Base-by-base conservation (phyloP, 2,329 filamentous ascomycete species). In the Fusarium hainanense region DNA sequence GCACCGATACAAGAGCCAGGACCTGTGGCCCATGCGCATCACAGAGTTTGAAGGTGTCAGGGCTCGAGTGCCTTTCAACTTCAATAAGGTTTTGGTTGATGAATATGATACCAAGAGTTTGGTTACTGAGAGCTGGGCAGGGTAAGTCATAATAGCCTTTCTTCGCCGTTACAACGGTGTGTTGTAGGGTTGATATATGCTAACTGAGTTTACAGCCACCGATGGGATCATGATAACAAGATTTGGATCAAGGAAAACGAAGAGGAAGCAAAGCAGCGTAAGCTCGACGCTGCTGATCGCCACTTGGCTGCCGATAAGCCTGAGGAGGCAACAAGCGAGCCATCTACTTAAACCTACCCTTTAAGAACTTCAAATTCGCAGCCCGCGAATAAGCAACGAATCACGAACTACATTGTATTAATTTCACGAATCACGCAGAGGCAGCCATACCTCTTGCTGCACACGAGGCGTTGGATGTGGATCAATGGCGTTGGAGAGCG, bases 21-120 rank as follows among this genome's bases (percentile, higher is more conserved):
- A 96, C 72, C 82, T 96, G 14, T 96, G 90, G 80, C 93, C 93
- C 6, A 83, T 96, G 84, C 86, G 92, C 18, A 84, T 89, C 75
- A 92, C 89, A 27, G 85, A 87, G 67, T 96, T 93, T 72, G 93
- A 96, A 80, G 92, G 91, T 21, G 89, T 92, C 3, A 81, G 85
- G 14, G 91, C 91, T 25, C 85, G 85, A 69, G 86, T 96, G 25
- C 93, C 93, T 6, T 91, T 88, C 76, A 84, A 83, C 58, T 92
- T 91, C 68, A 89, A 92, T 72, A 85, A 84, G 74, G 87, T 92
- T 28, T 78, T 93, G 58, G 83, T 83, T 6, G 85, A 88, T 30
- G 91, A 93, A 80, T 93, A 93, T 72, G 84, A 86, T 30, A 78
- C 81, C n/a, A 88, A 85, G 79, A 87, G 88, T 27, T 77, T 93